A percentile compares a stretch with the other conserved stretches of the same genome.
These are phyloP conservation scores for Populus tremula DNA, from an alignment of 345 rosid species.

Conservation along the genomic window DNA sequence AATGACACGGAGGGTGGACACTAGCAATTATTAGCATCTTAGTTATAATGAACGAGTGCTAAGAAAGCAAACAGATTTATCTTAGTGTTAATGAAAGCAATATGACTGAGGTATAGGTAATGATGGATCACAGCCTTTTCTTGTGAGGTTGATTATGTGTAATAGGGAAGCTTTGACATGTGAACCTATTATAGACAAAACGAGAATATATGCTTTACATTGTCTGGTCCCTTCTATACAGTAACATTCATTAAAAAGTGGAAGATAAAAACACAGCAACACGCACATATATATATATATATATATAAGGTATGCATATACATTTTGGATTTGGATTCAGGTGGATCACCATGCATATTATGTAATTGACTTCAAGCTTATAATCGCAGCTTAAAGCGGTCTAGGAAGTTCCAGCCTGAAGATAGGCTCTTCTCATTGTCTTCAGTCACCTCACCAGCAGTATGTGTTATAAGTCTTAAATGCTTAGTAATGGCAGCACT, in stretches of 20 bases:
- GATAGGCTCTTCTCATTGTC: slow-evolving; percentile 93
- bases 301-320: neutral
- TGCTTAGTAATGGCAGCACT: neutral
- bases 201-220: neutral
- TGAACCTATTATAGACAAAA: neutral
- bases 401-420: slow-evolving; percentile 93
- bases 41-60: neutral
- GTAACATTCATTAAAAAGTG: neutral
- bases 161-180: neutral
- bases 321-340: neutral
- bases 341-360: neutral
- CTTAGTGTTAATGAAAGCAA: neutral
- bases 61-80: neutral
- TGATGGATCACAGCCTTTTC: neutral
- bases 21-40: neutral
- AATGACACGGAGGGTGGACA: neutral
- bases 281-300: neutral
- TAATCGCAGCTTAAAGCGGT: slow-evolving; percentile 76
- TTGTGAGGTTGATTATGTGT: neutral
- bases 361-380: slow-evolving; percentile 8
- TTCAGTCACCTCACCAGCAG: slow-evolving; percentile 90
- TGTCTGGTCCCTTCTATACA: neutral
- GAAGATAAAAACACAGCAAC: neutral
- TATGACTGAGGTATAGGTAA: neutral
- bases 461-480: slow-evolving; percentile 36